phyloP scores from a whole-genome alignment of 116 monocot species.

The Posidonia oceanica region DNA sequence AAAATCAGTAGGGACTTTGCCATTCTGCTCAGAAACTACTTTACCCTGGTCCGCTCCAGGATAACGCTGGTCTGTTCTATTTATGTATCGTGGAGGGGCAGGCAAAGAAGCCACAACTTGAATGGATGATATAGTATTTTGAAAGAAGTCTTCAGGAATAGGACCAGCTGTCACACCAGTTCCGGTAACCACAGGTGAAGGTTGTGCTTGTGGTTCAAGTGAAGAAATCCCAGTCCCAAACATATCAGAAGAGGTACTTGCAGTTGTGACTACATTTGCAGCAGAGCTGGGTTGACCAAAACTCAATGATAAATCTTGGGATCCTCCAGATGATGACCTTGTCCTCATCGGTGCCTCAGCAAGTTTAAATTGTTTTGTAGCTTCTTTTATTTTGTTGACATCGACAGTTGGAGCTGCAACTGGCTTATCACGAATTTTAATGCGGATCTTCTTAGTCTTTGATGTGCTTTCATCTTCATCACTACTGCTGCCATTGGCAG shows the following conservation, averaged over 20 bases:
- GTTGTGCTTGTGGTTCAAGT: constrained; percentile 16
- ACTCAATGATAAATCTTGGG: constrained; percentile 45
- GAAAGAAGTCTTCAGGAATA: constrained; percentile 97
- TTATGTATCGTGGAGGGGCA: constrained; percentile 35
- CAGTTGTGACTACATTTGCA: background rate
- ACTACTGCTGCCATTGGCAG: constrained; percentile 79
- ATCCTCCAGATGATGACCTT: constrained; percentile 40
- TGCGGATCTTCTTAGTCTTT: constrained; percentile 65
- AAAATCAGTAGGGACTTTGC: constrained; percentile 34
- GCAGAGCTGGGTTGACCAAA: constrained; percentile 28
- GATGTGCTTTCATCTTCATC: constrained; percentile 79
- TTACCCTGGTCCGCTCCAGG: constrained; percentile 18
- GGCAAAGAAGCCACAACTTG: constrained; percentile 64
- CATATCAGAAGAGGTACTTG: constrained; percentile 20
- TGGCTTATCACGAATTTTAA: constrained; percentile 85
- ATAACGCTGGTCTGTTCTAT: constrained; percentile 28
- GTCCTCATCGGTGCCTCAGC: constrained; percentile 60
- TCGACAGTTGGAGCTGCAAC: constrained; percentile 46
- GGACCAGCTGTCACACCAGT: constrained; percentile 70
- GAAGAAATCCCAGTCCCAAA: constrained; percentile 38
- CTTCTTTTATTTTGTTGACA: constrained; percentile 93
- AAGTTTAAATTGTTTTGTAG: constrained; percentile 68
- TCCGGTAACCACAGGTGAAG: constrained; percentile 28
- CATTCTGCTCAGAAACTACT: constrained; percentile 13
- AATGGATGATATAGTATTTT: constrained; percentile 83